phyloP scores from a whole-genome alignment of 179 eudicot species.

The Drosera spatulata region DNA sequence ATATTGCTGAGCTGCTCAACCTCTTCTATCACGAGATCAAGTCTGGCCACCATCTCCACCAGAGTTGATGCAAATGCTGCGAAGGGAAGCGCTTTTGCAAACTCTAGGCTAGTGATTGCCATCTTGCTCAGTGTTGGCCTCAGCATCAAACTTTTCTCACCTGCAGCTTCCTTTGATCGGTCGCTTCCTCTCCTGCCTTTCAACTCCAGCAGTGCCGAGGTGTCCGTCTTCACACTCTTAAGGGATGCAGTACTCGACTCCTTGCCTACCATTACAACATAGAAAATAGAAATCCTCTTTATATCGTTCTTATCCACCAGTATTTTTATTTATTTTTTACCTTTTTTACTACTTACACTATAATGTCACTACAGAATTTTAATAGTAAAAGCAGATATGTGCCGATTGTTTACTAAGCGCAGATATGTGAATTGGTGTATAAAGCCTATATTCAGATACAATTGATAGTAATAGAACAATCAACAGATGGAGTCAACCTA shows the following conservation, averaged over 20 bases:
- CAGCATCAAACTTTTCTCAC: conserved; percentile 18
- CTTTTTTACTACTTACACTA: too few species aligned
- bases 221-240: conserved; percentile 51
- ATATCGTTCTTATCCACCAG: too few species aligned
- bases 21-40: conserved; percentile 74
- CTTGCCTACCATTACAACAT: background rate
- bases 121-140: conserved; percentile 68
- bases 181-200: conserved; percentile 12
- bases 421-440: too few species aligned
- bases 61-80: conserved; percentile 91
- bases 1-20: conserved; percentile 74
- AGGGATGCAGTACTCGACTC: conserved; percentile 9
- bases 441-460: too few species aligned
- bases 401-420: too few species aligned
- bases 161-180: conserved; percentile 3
- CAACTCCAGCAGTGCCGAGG: conserved; percentile 26
- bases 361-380: too few species aligned
- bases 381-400: too few species aligned
- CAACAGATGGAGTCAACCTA: too few species aligned
- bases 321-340: too few species aligned
- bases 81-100: conserved; percentile 93
- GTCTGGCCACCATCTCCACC: conserved; percentile 86
- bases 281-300: too few species aligned
- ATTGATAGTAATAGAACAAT: too few species aligned
- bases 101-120: conserved; percentile 67